phyloP scores from a whole-genome alignment of 257 asterid species.

The Nyctanthes arbortristis region DNA sequence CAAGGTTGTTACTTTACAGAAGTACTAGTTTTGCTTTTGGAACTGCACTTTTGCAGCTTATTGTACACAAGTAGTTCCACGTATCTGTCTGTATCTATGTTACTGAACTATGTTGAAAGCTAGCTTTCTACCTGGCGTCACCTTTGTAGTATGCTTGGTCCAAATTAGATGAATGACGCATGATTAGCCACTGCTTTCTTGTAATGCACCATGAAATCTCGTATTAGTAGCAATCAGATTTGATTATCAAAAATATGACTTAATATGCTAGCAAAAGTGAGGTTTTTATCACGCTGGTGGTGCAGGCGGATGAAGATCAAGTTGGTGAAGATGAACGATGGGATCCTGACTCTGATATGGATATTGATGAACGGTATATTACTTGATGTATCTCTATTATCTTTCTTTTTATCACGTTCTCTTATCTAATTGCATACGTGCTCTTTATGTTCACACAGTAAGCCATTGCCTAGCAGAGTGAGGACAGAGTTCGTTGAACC shows the following conservation, averaged over 20 bases:
- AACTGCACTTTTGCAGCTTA: not conserved
- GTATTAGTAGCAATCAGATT: not conserved
- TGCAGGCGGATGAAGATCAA: slow-evolving; percentile 54
- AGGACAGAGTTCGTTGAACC: slow-evolving; percentile 69
- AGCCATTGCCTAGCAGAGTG: slow-evolving; percentile 50
- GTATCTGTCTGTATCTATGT: too few species aligned
- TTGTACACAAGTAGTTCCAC: too few species aligned
- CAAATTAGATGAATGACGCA: not conserved
- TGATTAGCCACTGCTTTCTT: not conserved
- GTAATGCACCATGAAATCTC: not conserved
- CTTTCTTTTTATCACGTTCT: slow-evolving; percentile 19
- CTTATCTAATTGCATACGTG: slow-evolving; percentile 20
- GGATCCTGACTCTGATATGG: slow-evolving; percentile 55
- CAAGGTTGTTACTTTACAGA: not conserved
- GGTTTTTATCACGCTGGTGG: slow-evolving; percentile 3
- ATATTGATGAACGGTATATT: slow-evolving; percentile 34
- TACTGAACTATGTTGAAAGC: not conserved
- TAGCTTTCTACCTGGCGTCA: not conserved
- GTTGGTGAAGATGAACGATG: slow-evolving; percentile 48
- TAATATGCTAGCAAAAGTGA: not conserved
- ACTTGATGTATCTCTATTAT: not conserved
- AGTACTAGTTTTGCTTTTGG: not conserved
- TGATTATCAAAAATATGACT: not conserved
- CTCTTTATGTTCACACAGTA: slow-evolving; percentile 31
- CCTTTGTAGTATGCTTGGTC: not conserved